Base-by-base conservation (phyloP, 2,329 filamentous ascomycete species). In the Ceratocystiopsis sp. region DNA sequence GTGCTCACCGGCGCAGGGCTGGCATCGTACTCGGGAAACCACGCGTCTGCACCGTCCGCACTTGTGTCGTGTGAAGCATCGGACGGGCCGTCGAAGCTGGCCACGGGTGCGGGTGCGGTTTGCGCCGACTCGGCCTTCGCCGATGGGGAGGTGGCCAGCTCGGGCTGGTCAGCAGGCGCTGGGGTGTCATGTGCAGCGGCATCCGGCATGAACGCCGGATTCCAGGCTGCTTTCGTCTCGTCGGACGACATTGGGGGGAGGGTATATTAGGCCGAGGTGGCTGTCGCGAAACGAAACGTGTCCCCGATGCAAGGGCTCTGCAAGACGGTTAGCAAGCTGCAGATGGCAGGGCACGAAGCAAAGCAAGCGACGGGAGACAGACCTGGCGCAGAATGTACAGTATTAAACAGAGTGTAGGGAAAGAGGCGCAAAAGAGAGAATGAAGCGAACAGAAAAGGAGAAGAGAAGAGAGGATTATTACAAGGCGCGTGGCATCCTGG, bases 121-220 rank as follows among this genome's bases (percentile, higher is more conserved):
- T 34, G 32, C 34, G 3, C n/a, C 4, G 12, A 8, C 10, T 18
- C n/a, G 25, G 35, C 5, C 4, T 34, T 35, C n/a, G n/a, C 14
- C 14, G 19, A 13, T 16, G 25, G 32, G 14, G 40, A n/a, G 16
- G 37, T n/a, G 32, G 14, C 35, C 9, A 43, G 21, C 33, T 33
- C 36, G 14, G 40, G 10, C 17, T 8, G 15, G n/a, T 29, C 37
- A 13, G 32, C 41, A 8, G 41, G 15, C 36, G 4, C 13, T 42
- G 35, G 33, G 12, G 48, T 33, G 16, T 50, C 35, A 34, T 53
- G 52, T 42, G 53, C 50, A 36, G 47, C 44, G 44, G 58, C 54
- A 52, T 70, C 61, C 47, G 68, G 67, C 66, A 66, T 68, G 53
- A 65, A 58, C 40, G 69, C 67, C 45, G 68, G 67, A 58, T 72